Evolutionary conservation across 2,329 filamentous ascomycete species (phyloP).

Genomic region (Paraphoma sp.): DNA sequence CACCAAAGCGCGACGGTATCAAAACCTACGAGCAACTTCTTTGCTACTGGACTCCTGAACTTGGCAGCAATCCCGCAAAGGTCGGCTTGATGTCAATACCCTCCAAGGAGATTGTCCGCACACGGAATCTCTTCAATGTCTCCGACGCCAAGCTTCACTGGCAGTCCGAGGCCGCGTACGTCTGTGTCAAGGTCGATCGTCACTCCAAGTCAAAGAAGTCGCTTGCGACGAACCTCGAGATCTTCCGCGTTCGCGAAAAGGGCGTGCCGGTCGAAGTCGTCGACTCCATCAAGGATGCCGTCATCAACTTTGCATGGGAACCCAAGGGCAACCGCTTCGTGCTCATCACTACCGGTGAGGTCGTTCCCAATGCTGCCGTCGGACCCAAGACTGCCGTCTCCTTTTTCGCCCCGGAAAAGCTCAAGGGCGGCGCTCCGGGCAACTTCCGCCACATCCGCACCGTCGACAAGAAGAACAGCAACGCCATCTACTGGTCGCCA

Average conservation of each 20-base stretch:
- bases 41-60: conserved; percentile 98
- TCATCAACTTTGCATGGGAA: conserved; percentile 99
- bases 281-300: conserved; percentile 96
- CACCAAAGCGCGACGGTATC: conserved; percentile 79
- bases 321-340: conserved; percentile 97
- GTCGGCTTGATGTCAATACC: conserved; percentile 96
- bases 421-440: conserved; percentile 79
- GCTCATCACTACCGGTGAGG: conserved; percentile 92
- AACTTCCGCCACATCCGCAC: conserved; percentile 98
- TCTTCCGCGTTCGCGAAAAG: conserved; percentile 97
- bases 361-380: conserved; percentile 77
- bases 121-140: conserved; percentile 97
- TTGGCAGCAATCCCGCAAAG: conserved; percentile 96
- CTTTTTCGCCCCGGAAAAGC: conserved; percentile 97
- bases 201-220: conserved; percentile 99
- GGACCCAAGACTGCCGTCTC: conserved; percentile 92
- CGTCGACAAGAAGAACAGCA: conserved; percentile 98
- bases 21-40: conserved; percentile 95
- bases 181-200: conserved; percentile 98
- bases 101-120: conserved; percentile 91
- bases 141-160: conserved; percentile 98
- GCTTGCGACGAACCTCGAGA: conserved; percentile 94
- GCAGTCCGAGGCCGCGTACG: conserved; percentile 92
- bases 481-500: conserved; percentile 99
- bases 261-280: conserved; percentile 98